Conservation (phyloP, 2,329 filamentous ascomycete species). For the Juglanconis oblonga region DNA sequence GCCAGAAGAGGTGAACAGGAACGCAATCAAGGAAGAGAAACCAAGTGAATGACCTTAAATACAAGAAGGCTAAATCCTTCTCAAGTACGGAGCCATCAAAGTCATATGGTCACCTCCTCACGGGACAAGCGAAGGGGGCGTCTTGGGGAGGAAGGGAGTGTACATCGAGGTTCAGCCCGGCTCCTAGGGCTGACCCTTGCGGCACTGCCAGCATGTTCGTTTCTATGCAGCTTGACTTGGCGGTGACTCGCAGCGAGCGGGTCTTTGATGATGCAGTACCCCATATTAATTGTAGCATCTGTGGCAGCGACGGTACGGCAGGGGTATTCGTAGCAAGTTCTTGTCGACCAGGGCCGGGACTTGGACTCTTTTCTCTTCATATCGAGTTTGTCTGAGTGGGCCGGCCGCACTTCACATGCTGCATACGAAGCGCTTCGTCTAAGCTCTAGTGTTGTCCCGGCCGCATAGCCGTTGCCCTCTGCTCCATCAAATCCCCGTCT, state of each 20-base stretch:
- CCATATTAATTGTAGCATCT: not conserved
- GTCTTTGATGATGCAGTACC: not conserved
- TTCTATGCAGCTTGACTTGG: not conserved
- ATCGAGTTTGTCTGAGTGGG: too few species aligned
- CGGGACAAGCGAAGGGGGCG: not conserved
- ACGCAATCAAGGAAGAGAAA: not conserved
- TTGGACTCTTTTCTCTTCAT: too few species aligned
- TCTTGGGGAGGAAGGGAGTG: slow-evolving; percentile 1
- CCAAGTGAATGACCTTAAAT: not conserved
- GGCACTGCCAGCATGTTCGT: not conserved
- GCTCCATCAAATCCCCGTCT: too few species aligned
- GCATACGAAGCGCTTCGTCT: too few species aligned
- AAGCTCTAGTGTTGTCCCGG: too few species aligned
- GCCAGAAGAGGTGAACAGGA: too few species aligned
- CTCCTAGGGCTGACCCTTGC: not conserved
- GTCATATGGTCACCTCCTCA: not conserved
- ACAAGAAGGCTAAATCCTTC: not conserved
- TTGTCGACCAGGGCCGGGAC: too few species aligned
- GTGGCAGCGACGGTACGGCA: too few species aligned
- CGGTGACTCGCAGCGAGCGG: not conserved
- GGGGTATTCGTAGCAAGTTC: too few species aligned
- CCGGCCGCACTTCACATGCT: too few species aligned
- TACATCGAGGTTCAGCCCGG: not conserved
- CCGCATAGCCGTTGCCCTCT: too few species aligned
- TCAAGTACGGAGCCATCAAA: not conserved